Conservation (phyloP, 2,329 filamentous ascomycete genomes). For the Botrytis fabae region DNA sequence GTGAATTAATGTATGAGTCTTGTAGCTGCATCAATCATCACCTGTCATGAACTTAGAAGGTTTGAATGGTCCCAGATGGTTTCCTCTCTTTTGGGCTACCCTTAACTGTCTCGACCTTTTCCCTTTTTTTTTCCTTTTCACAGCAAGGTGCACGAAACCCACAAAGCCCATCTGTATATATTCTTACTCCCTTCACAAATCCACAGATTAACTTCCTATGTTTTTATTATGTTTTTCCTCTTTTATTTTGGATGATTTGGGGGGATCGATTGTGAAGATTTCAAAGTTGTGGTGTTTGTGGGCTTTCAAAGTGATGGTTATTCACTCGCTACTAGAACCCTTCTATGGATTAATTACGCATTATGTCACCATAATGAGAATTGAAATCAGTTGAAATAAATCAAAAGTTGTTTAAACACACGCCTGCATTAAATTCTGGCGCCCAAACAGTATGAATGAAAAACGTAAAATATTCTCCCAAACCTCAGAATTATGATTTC, state of each 20-base stretch:
- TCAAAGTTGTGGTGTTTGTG: too few species aligned
- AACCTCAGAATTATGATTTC: fast-evolving
- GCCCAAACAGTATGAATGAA: neutral
- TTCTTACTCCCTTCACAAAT: neutral
- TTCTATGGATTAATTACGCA: neutral
- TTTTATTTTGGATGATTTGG: neutral
- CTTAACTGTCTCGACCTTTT: neutral
- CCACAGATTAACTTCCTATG: neutral
- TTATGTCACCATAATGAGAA: neutral
- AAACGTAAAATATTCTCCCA: neutral
- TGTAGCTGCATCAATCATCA: neutral
- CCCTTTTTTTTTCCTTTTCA: neutral
- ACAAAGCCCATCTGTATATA: fast-evolving
- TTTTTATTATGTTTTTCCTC: neutral
- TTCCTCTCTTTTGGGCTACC: neutral
- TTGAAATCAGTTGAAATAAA: neutral
- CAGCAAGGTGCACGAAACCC: neutral
- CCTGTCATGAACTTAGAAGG: neutral
- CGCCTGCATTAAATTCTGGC: too few species aligned
- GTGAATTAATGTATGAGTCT: neutral
- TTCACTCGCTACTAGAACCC: neutral
- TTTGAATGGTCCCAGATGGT: neutral
- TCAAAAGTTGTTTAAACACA: neutral
- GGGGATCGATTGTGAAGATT: too few species aligned
- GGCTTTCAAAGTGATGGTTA: neutral